Percentiles rank a stretch among this genome's conserved stretches.
Evolutionary conservation across 2,329 filamentous ascomycete genomes (phyloP).

Genomic region (Lecanicillium sp.): DNA sequence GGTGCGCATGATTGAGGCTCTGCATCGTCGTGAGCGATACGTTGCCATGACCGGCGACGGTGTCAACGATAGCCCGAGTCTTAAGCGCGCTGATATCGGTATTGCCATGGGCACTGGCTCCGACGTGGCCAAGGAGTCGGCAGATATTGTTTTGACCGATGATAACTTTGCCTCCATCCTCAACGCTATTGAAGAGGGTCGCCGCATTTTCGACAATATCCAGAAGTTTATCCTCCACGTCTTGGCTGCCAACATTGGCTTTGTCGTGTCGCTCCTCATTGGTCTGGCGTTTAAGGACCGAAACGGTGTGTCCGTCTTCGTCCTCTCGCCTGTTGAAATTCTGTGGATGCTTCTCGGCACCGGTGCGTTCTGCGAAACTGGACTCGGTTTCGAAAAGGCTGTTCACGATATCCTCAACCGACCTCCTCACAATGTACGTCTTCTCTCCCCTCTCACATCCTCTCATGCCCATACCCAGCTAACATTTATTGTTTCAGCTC

Average conservation of each 20-base stretch:
- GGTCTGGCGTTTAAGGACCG: slow-evolving; percentile 62
- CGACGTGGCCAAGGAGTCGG: slow-evolving; percentile 62
- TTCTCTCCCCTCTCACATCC: neutral
- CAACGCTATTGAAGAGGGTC: slow-evolving; percentile 52
- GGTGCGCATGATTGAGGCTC: slow-evolving; percentile 67
- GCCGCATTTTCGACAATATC: slow-evolving; percentile 63
- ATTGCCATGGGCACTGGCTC: slow-evolving; percentile 65
- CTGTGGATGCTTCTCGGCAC: slow-evolving; percentile 72
- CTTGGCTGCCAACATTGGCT: slow-evolving; percentile 58
- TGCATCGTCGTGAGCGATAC: slow-evolving; percentile 55
- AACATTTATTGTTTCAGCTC: slow-evolving; percentile 17
- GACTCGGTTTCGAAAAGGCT: slow-evolving; percentile 61
- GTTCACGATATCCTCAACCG: slow-evolving; percentile 59
- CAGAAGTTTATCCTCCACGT: slow-evolving; percentile 64
- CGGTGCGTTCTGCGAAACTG: slow-evolving; percentile 63
- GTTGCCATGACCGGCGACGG: slow-evolving; percentile 66
- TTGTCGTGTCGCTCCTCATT: slow-evolving; percentile 58
- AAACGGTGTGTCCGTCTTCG: slow-evolving; percentile 58
- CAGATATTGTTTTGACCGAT: slow-evolving; percentile 59
- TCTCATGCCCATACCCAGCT: neutral
- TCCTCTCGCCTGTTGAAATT: slow-evolving; percentile 62
- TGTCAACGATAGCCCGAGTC: slow-evolving; percentile 61
- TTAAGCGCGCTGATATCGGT: slow-evolving; percentile 60
- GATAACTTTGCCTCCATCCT: slow-evolving; percentile 51
- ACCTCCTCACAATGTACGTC: slow-evolving; percentile 51